Evolutionary conservation across 2,329 filamentous ascomycete species (phyloP).

Genomic region (Aureobasidium sp.): DNA sequence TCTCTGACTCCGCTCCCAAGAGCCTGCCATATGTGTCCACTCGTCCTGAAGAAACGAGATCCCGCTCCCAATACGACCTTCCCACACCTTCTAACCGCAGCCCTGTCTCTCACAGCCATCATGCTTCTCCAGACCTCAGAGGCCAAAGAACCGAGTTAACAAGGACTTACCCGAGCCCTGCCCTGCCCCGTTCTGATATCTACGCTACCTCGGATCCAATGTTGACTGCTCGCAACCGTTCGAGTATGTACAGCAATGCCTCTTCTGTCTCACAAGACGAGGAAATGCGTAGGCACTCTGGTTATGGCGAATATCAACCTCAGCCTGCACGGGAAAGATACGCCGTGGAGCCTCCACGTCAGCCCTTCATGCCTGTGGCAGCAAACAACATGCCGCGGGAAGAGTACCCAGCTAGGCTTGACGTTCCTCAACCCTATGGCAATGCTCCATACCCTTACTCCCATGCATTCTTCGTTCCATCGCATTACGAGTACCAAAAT

Average conservation of each 20-base stretch:
- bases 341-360: constrained; percentile 8
- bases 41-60: neutral
- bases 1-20: neutral
- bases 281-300: constrained; percentile 10
- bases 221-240: constrained; percentile 6
- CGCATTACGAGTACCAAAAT: constrained; percentile 31
- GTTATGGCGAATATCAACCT: constrained; percentile 6
- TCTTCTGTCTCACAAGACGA: constrained; percentile 12
- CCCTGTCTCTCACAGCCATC: constrained; percentile 8
- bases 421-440: constrained; percentile 12
- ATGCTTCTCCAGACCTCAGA: constrained; percentile 6
- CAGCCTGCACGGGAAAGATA: constrained; percentile 6
- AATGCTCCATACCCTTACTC: constrained; percentile 15
- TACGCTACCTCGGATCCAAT: constrained; percentile 6
- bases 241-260: constrained; percentile 16
- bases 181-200: neutral
- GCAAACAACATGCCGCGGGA: neutral
- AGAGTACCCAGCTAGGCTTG: constrained; percentile 14
- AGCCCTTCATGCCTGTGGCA: neutral
- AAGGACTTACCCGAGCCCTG: constrained; percentile 8
- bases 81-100: constrained; percentile 7
- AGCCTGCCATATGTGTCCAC: constrained; percentile 7
- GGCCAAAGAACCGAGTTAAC: constrained; percentile 3
- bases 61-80: constrained; percentile 9
- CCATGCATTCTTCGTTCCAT: constrained; percentile 16